phyloP scores from a whole-genome alignment of 1,139 yeast species.

The Pichia sp. region DNA sequence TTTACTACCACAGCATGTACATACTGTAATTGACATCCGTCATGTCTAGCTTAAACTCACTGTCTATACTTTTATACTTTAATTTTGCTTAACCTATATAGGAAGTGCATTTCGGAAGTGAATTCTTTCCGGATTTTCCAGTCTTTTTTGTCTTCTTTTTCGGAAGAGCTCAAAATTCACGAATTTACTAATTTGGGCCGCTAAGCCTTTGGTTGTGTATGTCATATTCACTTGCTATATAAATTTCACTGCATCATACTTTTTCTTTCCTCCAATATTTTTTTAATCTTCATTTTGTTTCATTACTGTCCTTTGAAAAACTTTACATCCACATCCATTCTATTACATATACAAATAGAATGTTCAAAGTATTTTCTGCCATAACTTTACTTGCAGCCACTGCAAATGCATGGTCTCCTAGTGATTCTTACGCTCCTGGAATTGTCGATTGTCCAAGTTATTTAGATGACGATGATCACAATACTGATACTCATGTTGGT shows the following conservation, averaged over 20 bases:
- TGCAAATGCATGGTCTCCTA: slow-evolving; percentile 48
- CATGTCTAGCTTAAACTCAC: neutral
- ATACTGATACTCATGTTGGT: slow-evolving; percentile 23
- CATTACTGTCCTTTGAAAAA: too few species aligned
- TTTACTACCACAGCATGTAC: neutral
- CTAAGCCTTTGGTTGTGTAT: too few species aligned
- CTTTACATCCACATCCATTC: neutral
- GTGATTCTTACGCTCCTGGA: slow-evolving; percentile 62
- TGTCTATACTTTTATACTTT: neutral
- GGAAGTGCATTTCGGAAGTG: too few species aligned
- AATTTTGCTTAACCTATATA: neutral
- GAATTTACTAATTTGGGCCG: too few species aligned
- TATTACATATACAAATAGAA: neutral
- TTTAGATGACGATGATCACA: slow-evolving; percentile 13
- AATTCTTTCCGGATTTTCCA: too few species aligned
- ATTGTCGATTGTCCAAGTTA: slow-evolving; percentile 48
- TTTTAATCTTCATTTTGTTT: too few species aligned
- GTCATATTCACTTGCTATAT: too few species aligned
- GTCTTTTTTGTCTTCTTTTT: too few species aligned
- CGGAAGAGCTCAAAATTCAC: too few species aligned
- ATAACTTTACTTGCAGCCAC: slow-evolving; percentile 1
- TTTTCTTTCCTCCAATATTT: too few species aligned
- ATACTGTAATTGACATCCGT: neutral
- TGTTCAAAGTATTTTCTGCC: neutral
- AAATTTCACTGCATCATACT: too few species aligned